Conservation (phyloP, 2,329 filamentous ascomycete species). For the Penicillium sp. region DNA sequence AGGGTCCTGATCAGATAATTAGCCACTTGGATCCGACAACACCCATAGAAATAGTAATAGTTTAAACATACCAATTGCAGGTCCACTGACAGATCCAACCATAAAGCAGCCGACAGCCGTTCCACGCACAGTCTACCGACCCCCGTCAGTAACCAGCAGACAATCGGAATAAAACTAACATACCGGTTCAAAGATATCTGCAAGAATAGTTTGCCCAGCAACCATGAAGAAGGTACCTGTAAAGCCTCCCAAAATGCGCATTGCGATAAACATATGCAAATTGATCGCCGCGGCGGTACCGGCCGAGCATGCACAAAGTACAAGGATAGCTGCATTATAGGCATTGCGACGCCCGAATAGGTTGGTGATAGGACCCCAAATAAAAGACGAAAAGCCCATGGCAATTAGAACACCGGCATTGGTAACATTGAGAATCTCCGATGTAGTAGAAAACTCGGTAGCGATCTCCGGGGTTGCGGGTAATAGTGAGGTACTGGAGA, state of each 20-base stretch:
- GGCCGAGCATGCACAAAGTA: slow-evolving; percentile 33
- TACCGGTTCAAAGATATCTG: slow-evolving; percentile 42
- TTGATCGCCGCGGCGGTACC: slow-evolving; percentile 33
- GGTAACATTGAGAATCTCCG: slow-evolving; percentile 36
- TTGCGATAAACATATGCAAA: slow-evolving; percentile 37
- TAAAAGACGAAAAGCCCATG: slow-evolving; percentile 39
- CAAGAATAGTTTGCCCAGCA: slow-evolving; percentile 39
- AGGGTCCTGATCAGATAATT: slow-evolving; percentile 38
- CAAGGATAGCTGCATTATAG: slow-evolving; percentile 36
- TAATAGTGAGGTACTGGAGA: slow-evolving; percentile 44
- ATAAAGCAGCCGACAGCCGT: slow-evolving; percentile 47
- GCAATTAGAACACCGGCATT: slow-evolving; percentile 40
- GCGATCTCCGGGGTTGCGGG: slow-evolving; percentile 43
- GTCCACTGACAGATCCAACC: slow-evolving; percentile 43
- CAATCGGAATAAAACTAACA: not conserved
- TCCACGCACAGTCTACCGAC: slow-evolving; percentile 37
- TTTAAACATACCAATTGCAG: slow-evolving; percentile 38
- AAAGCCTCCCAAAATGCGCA: slow-evolving; percentile 36
- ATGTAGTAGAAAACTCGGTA: slow-evolving; percentile 35
- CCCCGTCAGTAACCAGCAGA: slow-evolving; percentile 1
- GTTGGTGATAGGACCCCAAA: slow-evolving; percentile 36
- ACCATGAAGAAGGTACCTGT: slow-evolving; percentile 43
- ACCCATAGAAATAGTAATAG: not conserved
- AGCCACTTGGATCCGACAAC: not conserved
- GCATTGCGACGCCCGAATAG: slow-evolving; percentile 31